Evolutionary conservation across 345 rosid genomes (phyloP).

Genomic region (Garcia nutans): DNA sequence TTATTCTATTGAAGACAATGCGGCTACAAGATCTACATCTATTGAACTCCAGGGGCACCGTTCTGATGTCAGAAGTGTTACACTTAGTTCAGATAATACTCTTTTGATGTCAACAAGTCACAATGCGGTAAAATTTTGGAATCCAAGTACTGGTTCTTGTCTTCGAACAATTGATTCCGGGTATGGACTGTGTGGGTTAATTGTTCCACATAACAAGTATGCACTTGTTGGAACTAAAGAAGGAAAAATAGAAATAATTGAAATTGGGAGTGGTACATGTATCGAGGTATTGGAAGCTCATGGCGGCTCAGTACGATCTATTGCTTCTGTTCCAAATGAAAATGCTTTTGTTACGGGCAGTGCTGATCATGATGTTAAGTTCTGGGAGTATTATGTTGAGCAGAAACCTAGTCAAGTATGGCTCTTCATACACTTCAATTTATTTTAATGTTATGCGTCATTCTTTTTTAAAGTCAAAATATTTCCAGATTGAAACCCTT

Average conservation of each 20-base stretch:
- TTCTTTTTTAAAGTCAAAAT: neutral
- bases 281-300: slow-evolving; percentile 78
- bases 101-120: slow-evolving; percentile 96
- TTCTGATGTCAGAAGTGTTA: slow-evolving; percentile 85
- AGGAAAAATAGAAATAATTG: slow-evolving; percentile 80
- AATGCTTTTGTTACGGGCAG: slow-evolving; percentile 90
- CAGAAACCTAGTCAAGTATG: slow-evolving; percentile 65
- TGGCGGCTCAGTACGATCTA: slow-evolving; percentile 76
- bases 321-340: slow-evolving; percentile 70
- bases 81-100: slow-evolving; percentile 83
- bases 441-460: neutral
- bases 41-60: slow-evolving; percentile 96
- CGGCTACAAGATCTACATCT: slow-evolving; percentile 48
- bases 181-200: slow-evolving; percentile 88
- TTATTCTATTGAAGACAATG: slow-evolving; percentile 59
- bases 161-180: slow-evolving; percentile 88
- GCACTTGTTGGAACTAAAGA: slow-evolving; percentile 92
- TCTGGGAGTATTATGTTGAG: slow-evolving; percentile 81
- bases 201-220: slow-evolving; percentile 74
- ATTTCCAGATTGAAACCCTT: neutral
- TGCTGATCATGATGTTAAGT: slow-evolving; percentile 89
- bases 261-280: slow-evolving; percentile 77
- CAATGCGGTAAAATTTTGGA: slow-evolving; percentile 88
- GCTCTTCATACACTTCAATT: neutral
- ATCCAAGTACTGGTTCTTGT: slow-evolving; percentile 93